Percentiles rank a stretch among this genome's conserved stretches.
phyloP scores from a whole-genome alignment of 208 protist species.

The Zelonia costaricensis region DNA sequence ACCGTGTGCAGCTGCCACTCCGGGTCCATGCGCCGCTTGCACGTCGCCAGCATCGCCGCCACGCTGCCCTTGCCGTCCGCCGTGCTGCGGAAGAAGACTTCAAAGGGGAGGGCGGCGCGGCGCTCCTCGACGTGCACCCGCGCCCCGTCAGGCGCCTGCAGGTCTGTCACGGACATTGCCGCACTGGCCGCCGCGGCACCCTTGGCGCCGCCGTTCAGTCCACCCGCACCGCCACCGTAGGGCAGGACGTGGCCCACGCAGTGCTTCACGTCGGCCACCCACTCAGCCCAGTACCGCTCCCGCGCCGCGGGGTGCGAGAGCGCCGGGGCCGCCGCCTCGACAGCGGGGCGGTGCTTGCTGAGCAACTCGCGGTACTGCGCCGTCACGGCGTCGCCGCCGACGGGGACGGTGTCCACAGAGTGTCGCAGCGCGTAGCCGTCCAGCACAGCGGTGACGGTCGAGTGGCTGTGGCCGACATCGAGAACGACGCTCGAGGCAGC shows the following conservation, averaged over 20 bases:
- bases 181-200: background rate
- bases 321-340: slow-evolving; percentile 17
- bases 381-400: slow-evolving; percentile 64
- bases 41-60: slow-evolving; percentile 45
- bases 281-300: slow-evolving; percentile 24
- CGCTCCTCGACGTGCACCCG: slow-evolving; percentile 22
- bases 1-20: slow-evolving; percentile 77
- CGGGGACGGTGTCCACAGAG: slow-evolving; percentile 41
- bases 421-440: slow-evolving; percentile 82
- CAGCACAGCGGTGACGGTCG: slow-evolving; percentile 71
- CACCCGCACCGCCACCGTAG: background rate
- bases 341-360: slow-evolving; percentile 15
- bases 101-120: slow-evolving; percentile 37
- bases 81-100: slow-evolving; percentile 54
- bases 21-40: slow-evolving; percentile 60
- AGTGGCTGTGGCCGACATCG: slow-evolving; percentile 78
- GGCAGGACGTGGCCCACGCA: slow-evolving; percentile 21
- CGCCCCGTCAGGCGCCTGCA: slow-evolving; percentile 28
- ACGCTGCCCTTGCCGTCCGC: slow-evolving; percentile 25
- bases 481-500: slow-evolving; percentile 69
- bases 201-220: background rate
- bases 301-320: slow-evolving; percentile 11
- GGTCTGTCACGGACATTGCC: background rate
- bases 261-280: slow-evolving; percentile 43
- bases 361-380: slow-evolving; percentile 38